Evolutionary conservation across 176 grass and related monocot species (phyloP), one percentile per base, ranked within the genome.

Genomic region (Triticum dicoccoides): DNA sequence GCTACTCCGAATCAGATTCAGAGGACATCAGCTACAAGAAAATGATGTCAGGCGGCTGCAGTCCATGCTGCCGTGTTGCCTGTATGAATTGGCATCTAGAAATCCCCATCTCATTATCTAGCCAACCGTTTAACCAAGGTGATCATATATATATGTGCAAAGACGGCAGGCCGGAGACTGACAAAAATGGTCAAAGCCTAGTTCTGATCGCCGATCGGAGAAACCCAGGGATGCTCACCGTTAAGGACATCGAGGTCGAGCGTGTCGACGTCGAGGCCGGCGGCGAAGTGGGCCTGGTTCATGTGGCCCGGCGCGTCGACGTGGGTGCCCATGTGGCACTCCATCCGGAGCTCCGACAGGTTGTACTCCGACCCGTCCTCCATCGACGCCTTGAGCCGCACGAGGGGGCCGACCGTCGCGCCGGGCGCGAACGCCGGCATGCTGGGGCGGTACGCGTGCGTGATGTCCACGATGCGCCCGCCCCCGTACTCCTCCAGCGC

Each of bases 171-270:
- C 75, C 21, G 32, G 52, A 33, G 76, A 59, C 20, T n/a, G 33
- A 34, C 17, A 58, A 62, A 62, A 32, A 8, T 20, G 18, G 18
- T 37, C 35, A 41, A 71, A 39, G 17, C 20, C 21, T 39, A 32
- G 30, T 12, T 6, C 0, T 21, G 18, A 20, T 12, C 12, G 47
- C 13, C 47, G 47, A 58, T 58, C 51, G 51, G 54, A 58, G 39
- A 39, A 38, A 56, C 11, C 7, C 14, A 29, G 41, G 38, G 61
- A 11, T 0, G n/a, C 47, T 10, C 77, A 97, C 90, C 92, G 65
- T 94, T 97, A 65, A 97, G 91, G 76, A 94, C 89, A 21, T 90
- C 85, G 56, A 97, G 91, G 82, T 94, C 94, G 78, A 97, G 94
- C 24, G 81, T 90, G 83, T 97, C 94, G 52, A 97, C 79, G 75